These are phyloP conservation scores for Cladobotryum protrusum DNA, from an alignment of 2,329 filamentous ascomycete species.

Conservation along the genomic window DNA sequence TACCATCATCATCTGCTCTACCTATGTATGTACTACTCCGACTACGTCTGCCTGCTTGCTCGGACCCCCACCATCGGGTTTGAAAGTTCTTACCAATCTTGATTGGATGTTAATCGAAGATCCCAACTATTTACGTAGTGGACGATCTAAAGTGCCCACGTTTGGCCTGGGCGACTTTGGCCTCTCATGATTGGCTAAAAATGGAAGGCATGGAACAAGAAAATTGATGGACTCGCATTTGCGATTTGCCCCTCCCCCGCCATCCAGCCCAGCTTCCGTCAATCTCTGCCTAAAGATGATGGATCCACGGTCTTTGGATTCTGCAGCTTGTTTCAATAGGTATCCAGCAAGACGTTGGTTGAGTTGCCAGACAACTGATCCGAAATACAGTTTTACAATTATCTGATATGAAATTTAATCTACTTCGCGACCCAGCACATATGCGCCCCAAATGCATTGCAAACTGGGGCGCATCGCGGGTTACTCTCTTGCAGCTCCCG, in stretches of 20 bases:
- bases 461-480: neutral
- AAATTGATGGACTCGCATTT: slow-evolving; percentile 3
- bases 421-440: neutral
- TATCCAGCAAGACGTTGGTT: no score
- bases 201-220: neutral
- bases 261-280: neutral
- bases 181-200: slow-evolving; percentile 5
- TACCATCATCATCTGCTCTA: no score
- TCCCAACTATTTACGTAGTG: neutral
- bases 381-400: no score
- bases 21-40: no score
- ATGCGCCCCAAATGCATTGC: neutral
- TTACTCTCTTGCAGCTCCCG: no score
- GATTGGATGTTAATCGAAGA: slow-evolving; percentile 9
- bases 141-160: neutral
- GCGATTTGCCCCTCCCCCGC: slow-evolving; percentile 14
- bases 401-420: no score
- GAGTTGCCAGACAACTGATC: no score
- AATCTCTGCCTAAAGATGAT: no score
- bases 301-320: no score
- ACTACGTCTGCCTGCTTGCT: slow-evolving; percentile 1
- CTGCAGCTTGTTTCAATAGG: no score
- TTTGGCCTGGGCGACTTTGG: neutral
- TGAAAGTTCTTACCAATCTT: neutral
- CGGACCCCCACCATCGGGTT: slow-evolving; percentile 7